phyloP scores from a whole-genome alignment of 495 filamentous ascomycete genomes.

The Penicillium goetzii region DNA sequence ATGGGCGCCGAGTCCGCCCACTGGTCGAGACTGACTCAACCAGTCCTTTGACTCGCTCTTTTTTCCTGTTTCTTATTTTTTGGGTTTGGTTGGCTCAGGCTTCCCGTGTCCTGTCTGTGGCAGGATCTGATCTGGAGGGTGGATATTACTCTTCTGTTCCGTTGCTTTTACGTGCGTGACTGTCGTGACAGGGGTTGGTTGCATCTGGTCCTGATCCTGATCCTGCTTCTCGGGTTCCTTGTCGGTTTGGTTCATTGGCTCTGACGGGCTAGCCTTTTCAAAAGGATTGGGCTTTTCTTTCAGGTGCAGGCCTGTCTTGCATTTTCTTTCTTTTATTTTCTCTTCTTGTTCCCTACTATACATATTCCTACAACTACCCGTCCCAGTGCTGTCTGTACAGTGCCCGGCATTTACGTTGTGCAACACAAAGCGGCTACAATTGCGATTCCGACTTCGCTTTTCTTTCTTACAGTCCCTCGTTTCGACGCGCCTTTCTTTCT shows the following conservation, averaged over 20 bases:
- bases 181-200: background rate
- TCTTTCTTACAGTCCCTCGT: background rate
- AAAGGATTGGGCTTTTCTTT: background rate
- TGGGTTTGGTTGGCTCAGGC: background rate
- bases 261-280: background rate
- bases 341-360: background rate
- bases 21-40: no score
- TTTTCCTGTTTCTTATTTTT: background rate
- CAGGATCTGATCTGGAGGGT: background rate
- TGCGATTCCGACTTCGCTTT: background rate
- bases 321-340: background rate
- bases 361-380: conserved; percentile 1
- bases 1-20: no score
- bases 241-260: background rate
- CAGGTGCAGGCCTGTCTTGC: background rate
- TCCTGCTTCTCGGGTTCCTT: background rate
- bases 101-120: background rate
- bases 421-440: conserved; percentile 3
- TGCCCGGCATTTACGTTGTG: background rate
- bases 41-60: background rate
- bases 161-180: background rate
- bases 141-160: background rate
- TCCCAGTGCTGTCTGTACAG: background rate
- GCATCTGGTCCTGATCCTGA: background rate
- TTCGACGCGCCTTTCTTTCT: background rate